Evolutionary conservation across 2,329 filamentous ascomycete species (phyloP), one percentile per base, ranked within the genome.

Genomic region (Trichoderma sp.): DNA sequence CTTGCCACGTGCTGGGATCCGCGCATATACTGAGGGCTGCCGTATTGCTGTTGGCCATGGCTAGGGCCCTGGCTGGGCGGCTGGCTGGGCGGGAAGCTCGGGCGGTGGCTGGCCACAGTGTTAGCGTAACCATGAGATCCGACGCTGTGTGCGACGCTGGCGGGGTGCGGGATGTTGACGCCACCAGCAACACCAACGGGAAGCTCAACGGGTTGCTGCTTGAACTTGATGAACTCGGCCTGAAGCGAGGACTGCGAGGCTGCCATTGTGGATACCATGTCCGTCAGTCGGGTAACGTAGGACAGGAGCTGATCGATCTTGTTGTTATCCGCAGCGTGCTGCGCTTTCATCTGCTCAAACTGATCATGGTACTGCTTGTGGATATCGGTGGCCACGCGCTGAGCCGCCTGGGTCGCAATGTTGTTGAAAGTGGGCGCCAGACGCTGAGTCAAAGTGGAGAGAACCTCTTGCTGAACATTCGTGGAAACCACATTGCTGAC

Each of bases 301-400:
- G 89, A 88, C 8, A 92, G 88, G n/a, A 96, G 87, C 80, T 94
- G 90, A 72, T 93, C 91, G 75, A 95, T 93, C 88, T 95, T 95
- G 78, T 87, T 86, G 71, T 84, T 85, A 74, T 91, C 89, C 4
- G 85, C 85, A 6, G 82, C 82, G 35, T 87, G 86, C 73, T 89
- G 88, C n/a, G 85, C 85, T 78, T 88, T 85, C 80, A 91, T 82
- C 41, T 86, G 85, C 73, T 87, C 85, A 63, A 90, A 85, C 77
- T 89, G 86, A 27, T 88, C 85, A 60, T 86, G 83, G 76, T 89
- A 86, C 77, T 90, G 88, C 75, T 90, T 89, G 81, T 97, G 92
- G 66, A 95, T 87, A 72, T 95, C 92, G 27, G 87, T 87, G 9
- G 91, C 88, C 67, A 94, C 87, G 78, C 91, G 92, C 79, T 94